These are phyloP conservation scores for Phycomyces nitens DNA, from an alignment of 192 early-diverging fungal species.

Conservation along the genomic window DNA sequence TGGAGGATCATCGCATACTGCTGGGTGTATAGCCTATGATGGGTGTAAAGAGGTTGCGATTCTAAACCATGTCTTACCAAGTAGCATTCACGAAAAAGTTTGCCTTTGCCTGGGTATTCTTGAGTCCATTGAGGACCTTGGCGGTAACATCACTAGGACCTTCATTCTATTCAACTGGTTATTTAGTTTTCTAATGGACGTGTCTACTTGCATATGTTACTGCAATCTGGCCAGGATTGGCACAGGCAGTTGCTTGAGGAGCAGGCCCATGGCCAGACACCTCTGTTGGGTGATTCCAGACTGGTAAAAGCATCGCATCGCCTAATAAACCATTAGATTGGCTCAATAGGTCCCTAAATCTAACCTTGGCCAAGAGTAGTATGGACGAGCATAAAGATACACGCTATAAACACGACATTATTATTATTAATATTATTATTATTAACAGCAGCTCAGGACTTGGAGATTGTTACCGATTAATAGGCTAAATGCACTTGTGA, in stretches of 20 bases:
- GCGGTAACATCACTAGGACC: slow-evolving; percentile 53
- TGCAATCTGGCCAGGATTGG: slow-evolving; percentile 42
- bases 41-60: background rate
- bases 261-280: slow-evolving; percentile 8
- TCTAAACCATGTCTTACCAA: slow-evolving; percentile 22
- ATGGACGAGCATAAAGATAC: background rate
- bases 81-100: slow-evolving; percentile 51
- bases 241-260: slow-evolving; percentile 44
- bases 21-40: slow-evolving; percentile 39
- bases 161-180: slow-evolving; percentile 49
- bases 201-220: slow-evolving; percentile 45
- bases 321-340: too few relatives aligned
- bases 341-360: too few relatives aligned
- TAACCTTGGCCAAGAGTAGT: background rate
- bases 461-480: too few relatives aligned
- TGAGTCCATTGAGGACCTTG: slow-evolving; percentile 49
- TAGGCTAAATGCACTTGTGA: too few relatives aligned
- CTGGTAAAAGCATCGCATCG: slow-evolving; percentile 19
- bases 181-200: too few relatives aligned
- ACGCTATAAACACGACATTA: too few relatives aligned
- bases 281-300: slow-evolving; percentile 36
- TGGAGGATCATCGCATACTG: slow-evolving; percentile 50
- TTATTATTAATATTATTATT: too few relatives aligned
- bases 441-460: too few relatives aligned
- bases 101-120: slow-evolving; percentile 45